phyloP scores from a whole-genome alignment of 2,329 filamentous ascomycete species.

The Fusarium sambucinum region DNA sequence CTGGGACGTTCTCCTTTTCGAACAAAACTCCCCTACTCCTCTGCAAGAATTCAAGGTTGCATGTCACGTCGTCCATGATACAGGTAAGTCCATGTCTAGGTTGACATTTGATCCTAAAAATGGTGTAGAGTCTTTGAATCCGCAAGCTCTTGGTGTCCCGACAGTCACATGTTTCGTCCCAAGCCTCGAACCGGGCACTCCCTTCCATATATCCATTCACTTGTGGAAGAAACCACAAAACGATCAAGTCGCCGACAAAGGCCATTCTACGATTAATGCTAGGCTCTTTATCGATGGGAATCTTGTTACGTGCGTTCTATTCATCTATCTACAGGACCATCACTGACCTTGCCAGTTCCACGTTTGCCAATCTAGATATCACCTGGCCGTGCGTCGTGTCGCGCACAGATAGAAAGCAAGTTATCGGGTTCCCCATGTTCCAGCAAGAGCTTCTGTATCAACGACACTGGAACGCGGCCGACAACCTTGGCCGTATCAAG shows the following conservation, averaged over 20 bases:
- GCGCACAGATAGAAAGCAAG: conserved; percentile 66
- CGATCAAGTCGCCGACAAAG: conserved; percentile 69
- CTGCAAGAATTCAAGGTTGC: conserved; percentile 85
- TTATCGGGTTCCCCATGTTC: conserved; percentile 79
- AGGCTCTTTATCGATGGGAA: conserved; percentile 77
- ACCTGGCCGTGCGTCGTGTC: conserved; percentile 63
- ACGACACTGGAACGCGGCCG: conserved; percentile 77
- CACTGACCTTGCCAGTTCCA: conserved; percentile 59
- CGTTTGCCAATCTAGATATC: conserved; percentile 64
- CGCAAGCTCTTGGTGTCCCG: conserved; percentile 67
- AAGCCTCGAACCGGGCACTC: conserved; percentile 66
- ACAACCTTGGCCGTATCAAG: conserved; percentile 80
- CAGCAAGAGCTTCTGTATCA: conserved; percentile 76
- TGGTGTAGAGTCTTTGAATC: conserved; percentile 63
- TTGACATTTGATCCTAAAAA: conserved; percentile 1
- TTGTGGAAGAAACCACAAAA: conserved; percentile 76
- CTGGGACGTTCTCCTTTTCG: conserved; percentile 89
- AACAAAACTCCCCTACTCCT: conserved; percentile 73
- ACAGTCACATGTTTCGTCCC: conserved; percentile 79
- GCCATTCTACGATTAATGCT: conserved; percentile 72
- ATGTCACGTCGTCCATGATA: conserved; percentile 75
- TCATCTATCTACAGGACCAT: background rate
- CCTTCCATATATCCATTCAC: conserved; percentile 81
- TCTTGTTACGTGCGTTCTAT: conserved; percentile 65
- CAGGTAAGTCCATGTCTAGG: conserved; percentile 51